phyloP scores from a whole-genome alignment of 169 alveolate genomes.

The Prorocentrum cordatum region DNA sequence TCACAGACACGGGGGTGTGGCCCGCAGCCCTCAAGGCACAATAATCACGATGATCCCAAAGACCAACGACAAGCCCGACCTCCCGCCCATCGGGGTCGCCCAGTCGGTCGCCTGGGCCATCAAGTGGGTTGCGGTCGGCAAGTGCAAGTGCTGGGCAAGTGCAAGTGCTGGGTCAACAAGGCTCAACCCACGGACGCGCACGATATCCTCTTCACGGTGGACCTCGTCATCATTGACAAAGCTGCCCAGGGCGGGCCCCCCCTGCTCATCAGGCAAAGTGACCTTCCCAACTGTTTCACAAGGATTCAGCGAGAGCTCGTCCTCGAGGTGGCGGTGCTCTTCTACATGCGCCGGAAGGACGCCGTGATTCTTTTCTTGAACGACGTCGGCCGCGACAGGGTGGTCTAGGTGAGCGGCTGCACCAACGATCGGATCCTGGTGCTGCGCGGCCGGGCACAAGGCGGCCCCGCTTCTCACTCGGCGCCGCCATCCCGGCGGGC shows the following conservation, averaged over 20 bases:
- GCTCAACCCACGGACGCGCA: background rate
- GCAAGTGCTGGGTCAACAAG: background rate
- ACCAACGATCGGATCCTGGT: background rate
- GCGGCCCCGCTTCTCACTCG: background rate
- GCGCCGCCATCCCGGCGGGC: background rate
- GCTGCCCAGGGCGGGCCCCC: background rate
- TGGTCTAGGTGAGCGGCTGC: background rate
- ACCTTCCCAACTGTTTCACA: background rate
- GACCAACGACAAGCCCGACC: background rate
- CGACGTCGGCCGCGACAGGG: background rate
- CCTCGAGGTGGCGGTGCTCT: background rate
- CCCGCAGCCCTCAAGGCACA: background rate
- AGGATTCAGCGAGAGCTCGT: background rate
- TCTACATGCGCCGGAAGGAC: background rate
- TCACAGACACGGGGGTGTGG: background rate
- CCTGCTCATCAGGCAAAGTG: background rate
- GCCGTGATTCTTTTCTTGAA: background rate
- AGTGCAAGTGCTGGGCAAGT: background rate
- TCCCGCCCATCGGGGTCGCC: background rate
- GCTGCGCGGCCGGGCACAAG: conserved; percentile 1
- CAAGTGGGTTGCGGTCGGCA: background rate
- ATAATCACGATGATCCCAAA: conserved; percentile 4
- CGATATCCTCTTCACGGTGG: background rate
- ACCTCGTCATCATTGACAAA: background rate
- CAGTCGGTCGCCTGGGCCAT: background rate